Conservation (phyloP, 495 filamentous ascomycete genomes). For the Pyrenopolyporus hunteri region DNA sequence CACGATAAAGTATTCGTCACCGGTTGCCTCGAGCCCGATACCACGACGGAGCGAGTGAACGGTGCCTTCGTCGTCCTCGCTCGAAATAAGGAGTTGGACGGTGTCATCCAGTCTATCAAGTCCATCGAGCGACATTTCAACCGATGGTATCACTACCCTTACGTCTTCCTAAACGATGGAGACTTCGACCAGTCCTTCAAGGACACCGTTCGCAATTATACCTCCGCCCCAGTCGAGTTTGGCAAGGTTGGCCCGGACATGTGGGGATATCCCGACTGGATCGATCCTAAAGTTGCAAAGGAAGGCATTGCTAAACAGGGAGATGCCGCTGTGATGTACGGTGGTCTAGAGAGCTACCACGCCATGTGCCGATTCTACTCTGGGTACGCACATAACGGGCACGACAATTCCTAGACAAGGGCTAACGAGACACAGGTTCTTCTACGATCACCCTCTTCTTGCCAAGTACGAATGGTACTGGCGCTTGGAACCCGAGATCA, state of each 20-base stretch:
- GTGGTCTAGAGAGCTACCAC: slow-evolving; percentile 98
- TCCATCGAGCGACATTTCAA: slow-evolving; percentile 99
- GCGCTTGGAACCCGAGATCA: slow-evolving; percentile 99
- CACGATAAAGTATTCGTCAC: slow-evolving; percentile 95
- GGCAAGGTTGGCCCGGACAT: slow-evolving; percentile 88
- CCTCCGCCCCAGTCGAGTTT: slow-evolving; percentile 84
- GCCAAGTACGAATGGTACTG: slow-evolving; percentile 99
- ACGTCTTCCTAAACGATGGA: slow-evolving; percentile 97
- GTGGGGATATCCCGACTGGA: slow-evolving; percentile 99
- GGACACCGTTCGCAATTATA: slow-evolving; percentile 87
- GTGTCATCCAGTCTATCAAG: slow-evolving; percentile 94
- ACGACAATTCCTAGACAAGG: background rate
- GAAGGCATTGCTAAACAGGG: slow-evolving; percentile 96
- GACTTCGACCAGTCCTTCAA: slow-evolving; percentile 96
- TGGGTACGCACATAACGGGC: slow-evolving; percentile 61
- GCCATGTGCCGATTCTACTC: slow-evolving; percentile 99
- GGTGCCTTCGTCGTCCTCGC: slow-evolving; percentile 96
- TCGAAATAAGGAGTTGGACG: slow-evolving; percentile 94
- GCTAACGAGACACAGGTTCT: slow-evolving; percentile 66
- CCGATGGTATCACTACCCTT: slow-evolving; percentile 98
- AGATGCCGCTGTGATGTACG: slow-evolving; percentile 99
- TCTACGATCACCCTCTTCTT: slow-evolving; percentile 96
- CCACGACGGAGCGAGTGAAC: slow-evolving; percentile 74
- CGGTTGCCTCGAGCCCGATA: slow-evolving; percentile 79
- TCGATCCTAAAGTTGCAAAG: slow-evolving; percentile 88